Evolutionary conservation across 1,284 basidiomycete genomes (phyloP), one percentile per base, ranked within the genome.

Genomic region (Gomphus bonarii): DNA sequence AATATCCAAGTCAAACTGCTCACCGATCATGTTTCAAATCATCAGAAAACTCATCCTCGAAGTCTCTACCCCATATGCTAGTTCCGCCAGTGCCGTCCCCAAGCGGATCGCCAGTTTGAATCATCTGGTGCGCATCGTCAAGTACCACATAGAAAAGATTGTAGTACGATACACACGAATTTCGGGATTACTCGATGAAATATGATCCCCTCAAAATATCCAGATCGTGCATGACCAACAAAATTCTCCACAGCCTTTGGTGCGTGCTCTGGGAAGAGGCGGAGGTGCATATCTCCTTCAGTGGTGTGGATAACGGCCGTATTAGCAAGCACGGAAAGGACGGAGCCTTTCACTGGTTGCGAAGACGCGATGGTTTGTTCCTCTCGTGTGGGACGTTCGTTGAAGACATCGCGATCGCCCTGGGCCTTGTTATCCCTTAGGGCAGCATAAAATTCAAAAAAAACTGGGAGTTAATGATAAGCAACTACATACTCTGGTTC

Each of bases 161-260:
- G 25, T 22, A 14, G 11, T 4, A 33, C 18, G n/a, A n/a, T n/a
- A 30, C 75, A 59, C 59, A 78, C 75, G 67, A 99, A 99, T 73
- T 99, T 99, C 62, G 91, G 84, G 68, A 99, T 99, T 62, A 99
- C 90, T 59, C 97, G 89, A 70, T 99, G 97, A 78, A 99, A 98
- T 66, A 98, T 83, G 55, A 97, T 78, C 20, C 88, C 85, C 68
- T 99, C 95, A 69, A 90, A 99, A 73, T 92, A 99, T 1, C 91
- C 85, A 65, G 84, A 92, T 63, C 86, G 78, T n/a, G 91, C 83
- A 65, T 97, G 91, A 1, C 91, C 93, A 20, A 94, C 87, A 71
- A 99, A 99, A 74, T 98, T 99, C 72, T 98, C 95, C 44, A 98
- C 95, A 0, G 97, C 85, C 69, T 90, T 95, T 3, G 95, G 95